Evolutionary conservation across 805 yeast species (phyloP), one percentile per base, ranked within the genome.

Genomic region (Alloascoidea hylecoeti): DNA sequence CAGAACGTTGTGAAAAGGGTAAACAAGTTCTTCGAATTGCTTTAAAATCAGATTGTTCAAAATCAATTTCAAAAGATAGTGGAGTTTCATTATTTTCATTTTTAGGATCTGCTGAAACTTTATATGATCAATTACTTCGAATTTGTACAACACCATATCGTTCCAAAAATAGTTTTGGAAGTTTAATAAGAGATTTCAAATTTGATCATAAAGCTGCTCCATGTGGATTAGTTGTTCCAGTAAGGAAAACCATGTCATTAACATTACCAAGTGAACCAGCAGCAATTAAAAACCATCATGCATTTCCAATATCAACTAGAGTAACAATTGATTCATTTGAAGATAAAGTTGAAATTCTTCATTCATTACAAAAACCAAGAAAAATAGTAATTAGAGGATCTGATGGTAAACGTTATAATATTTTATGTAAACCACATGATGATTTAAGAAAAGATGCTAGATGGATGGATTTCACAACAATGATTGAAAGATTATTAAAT

Each of bases 401-500:
- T 2, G 83, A 89, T 56, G 88, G 89, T 5, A 57, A 59, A n/a
- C 55, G 61, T 1, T 88, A 88, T 52, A 70, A 78, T 15, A 66
- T 92, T 13, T 66, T 92, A 59, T 78, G 94, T 48, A 92, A 92
- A 51, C 75, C 78, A 5, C 70, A 75, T 44, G 99, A 92, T 56
- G 98, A 92, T 59, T 77, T 94, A 15, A 63, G 97, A 45, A 94
- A 94, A 51, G 99, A 94, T 61, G 92, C 95, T 3, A 81, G 94
- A 48, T 72, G 89, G 38, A 81, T 86, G 81, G 92, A 94, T 48
- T 79, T 92, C 48, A 84, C 96, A 0, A 74, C 84, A 1, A 79
- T 86, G 56, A 75, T 92, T 55, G 88, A 88, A 51, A 71, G 83
- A 46, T 53, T 92, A 18, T 61, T 92, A 40, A 57, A 63, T 15